Conservation (phyloP, 2,329 filamentous ascomycete genomes). For the Elsinoe perseae region DNA sequence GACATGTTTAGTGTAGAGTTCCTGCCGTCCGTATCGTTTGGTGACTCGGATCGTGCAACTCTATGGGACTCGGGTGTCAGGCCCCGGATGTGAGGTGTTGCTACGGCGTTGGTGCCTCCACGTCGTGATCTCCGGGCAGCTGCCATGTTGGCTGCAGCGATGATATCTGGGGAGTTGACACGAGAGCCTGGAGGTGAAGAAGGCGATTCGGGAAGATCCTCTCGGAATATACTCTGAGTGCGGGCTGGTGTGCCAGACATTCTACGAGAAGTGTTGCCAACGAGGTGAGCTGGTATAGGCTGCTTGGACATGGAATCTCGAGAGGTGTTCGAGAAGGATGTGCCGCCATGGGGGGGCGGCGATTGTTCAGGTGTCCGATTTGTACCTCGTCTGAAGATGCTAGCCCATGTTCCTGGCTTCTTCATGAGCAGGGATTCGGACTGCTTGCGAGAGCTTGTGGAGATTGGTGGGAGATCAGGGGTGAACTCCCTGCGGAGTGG, state of each 20-base stretch:
- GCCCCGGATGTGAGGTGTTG: conserved; percentile 11
- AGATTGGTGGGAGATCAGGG: conserved; percentile 21
- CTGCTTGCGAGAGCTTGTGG: conserved; percentile 29
- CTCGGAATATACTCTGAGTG: conserved; percentile 82
- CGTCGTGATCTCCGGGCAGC: conserved; percentile 34
- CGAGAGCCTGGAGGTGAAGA: conserved; percentile 79
- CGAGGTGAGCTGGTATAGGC: conserved; percentile 42
- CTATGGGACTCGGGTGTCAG: background rate
- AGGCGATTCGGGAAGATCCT: conserved; percentile 81
- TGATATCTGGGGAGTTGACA: conserved; percentile 65
- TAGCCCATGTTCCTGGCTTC: conserved; percentile 50
- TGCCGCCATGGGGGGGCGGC: conserved; percentile 47
- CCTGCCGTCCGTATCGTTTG: conserved; percentile 29
- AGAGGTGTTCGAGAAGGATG: conserved; percentile 74
- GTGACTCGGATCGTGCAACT: conserved; percentile 35
- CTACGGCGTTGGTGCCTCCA: conserved; percentile 14
- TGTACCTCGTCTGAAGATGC: conserved; percentile 61
- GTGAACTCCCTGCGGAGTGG: conserved; percentile 29
- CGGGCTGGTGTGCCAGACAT: conserved; percentile 59
- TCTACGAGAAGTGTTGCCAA: conserved; percentile 35
- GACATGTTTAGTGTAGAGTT: conserved; percentile 45
- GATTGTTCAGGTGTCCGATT: conserved; percentile 39
- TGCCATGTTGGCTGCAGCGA: conserved; percentile 33
- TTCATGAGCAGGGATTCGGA: conserved; percentile 10
- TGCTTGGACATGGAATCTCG: conserved; percentile 71